Evolutionary conservation across 768 basidiomycete species (phyloP).

Genomic region (Kwoniella sp.): DNA sequence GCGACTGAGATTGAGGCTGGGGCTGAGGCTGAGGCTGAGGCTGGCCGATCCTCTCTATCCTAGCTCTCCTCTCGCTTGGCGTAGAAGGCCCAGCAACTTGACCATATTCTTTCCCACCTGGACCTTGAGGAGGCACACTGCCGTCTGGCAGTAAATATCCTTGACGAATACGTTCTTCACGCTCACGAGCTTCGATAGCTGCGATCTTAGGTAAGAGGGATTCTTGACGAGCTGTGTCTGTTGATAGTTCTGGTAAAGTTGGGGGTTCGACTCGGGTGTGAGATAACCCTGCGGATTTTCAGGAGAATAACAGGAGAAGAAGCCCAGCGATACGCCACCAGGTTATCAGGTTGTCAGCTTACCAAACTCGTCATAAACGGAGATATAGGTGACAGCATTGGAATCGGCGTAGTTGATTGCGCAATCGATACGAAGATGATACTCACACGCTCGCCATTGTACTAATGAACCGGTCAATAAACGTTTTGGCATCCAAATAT

Average conservation of each 20-base stretch:
- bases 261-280: slow-evolving; percentile 46
- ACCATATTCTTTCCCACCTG: background rate
- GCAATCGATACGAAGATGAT: no score
- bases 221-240: slow-evolving; percentile 31
- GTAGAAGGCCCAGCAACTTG: slow-evolving; percentile 23
- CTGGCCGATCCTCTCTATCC: slow-evolving; percentile 9
- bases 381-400: no score
- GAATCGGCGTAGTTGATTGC: no score
- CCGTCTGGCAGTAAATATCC: slow-evolving; percentile 39
- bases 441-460: slow-evolving; percentile 50
- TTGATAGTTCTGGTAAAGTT: slow-evolving; percentile 32
- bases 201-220: slow-evolving; percentile 33
- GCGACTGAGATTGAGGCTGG: background rate
- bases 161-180: slow-evolving; percentile 47
- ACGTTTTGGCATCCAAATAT: no score
- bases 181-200: slow-evolving; percentile 44
- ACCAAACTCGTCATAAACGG: no score
- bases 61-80: slow-evolving; percentile 8
- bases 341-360: slow-evolving; percentile 3
- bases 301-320: slow-evolving; percentile 1
- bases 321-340: no score
- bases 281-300: slow-evolving; percentile 41
- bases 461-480: slow-evolving; percentile 30
- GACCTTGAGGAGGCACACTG: background rate
- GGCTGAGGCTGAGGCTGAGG: no score